These are phyloP conservation scores for Incumbomyces lentus DNA, from an alignment of 2,329 filamentous ascomycete genomes.

Conservation along the genomic window DNA sequence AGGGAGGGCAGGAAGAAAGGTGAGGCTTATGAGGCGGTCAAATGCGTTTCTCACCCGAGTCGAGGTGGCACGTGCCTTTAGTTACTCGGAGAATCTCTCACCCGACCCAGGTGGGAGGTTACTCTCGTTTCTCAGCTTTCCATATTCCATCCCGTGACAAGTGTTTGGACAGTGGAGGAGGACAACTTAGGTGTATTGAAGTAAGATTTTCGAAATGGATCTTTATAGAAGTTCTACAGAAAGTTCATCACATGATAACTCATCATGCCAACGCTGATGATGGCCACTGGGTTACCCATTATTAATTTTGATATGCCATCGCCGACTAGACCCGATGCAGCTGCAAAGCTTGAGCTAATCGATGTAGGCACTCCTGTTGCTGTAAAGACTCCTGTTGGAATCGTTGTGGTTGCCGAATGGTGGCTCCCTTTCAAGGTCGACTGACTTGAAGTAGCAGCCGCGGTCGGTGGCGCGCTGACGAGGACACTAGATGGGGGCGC, in stretches of 20 bases:
- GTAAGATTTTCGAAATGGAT: too few relatives aligned
- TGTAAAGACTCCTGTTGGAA: conserved; percentile 25
- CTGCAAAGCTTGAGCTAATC: conserved; percentile 1
- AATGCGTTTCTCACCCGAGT: too few relatives aligned
- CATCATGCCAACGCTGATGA: background rate
- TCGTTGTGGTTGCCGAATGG: conserved; percentile 5
- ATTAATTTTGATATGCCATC: background rate
- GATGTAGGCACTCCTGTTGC: conserved; percentile 20
- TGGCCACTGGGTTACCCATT: background rate
- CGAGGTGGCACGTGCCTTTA: too few relatives aligned
- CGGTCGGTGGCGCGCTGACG: conserved; percentile 9
- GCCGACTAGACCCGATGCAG: background rate
- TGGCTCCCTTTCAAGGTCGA: background rate
- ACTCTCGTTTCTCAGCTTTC: too few relatives aligned
- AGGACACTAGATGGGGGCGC: conserved; percentile 21
- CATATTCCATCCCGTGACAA: too few relatives aligned
- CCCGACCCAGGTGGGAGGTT: too few relatives aligned
- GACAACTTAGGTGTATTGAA: too few relatives aligned
- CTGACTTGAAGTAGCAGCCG: background rate
- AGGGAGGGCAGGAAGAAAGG: too few relatives aligned
- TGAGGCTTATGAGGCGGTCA: background rate
- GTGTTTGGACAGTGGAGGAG: too few relatives aligned
- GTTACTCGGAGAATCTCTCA: too few relatives aligned
- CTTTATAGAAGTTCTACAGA: background rate
- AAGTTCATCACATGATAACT: background rate